Evolutionary conservation across 2,329 filamentous ascomycete species (phyloP).

Genomic region (Reticulascus tulasneorum): DNA sequence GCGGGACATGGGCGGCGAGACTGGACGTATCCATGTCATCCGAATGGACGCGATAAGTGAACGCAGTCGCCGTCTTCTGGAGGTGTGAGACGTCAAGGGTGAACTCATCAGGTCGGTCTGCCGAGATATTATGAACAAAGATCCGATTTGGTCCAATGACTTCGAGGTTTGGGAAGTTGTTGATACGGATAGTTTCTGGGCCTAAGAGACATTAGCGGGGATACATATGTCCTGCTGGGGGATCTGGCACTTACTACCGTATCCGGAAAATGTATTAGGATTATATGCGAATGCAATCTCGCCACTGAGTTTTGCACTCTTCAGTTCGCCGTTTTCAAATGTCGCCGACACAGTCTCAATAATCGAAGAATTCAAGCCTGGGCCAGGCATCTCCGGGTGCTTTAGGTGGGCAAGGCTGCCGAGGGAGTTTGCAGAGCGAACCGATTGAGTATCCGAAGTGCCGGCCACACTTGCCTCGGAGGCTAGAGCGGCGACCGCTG

Average conservation of each 20-base stretch:
- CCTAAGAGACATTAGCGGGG: constrained; percentile 31
- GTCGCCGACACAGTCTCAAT: constrained; percentile 87
- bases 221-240: too few relatives aligned
- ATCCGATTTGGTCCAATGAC: constrained; percentile 91
- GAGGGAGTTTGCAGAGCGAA: constrained; percentile 81
- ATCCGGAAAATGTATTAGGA: too few relatives aligned
- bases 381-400: constrained; percentile 76
- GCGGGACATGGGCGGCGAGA: constrained; percentile 59
- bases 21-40: constrained; percentile 48
- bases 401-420: constrained; percentile 64
- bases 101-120: constrained; percentile 74
- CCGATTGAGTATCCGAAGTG: constrained; percentile 81
- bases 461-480: constrained; percentile 58
- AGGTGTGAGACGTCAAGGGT: constrained; percentile 69
- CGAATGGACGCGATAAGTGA: constrained; percentile 86
- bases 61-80: constrained; percentile 71
- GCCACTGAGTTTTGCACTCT: constrained; percentile 71
- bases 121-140: constrained; percentile 68
- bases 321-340: constrained; percentile 71
- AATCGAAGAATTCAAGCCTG: constrained; percentile 82
- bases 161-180: constrained; percentile 84
- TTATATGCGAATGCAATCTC: constrained; percentile 89
- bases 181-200: constrained; percentile 70
- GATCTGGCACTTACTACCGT: too few relatives aligned
- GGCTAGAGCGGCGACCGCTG: constrained; percentile 51